Evolutionary conservation across 108 stramenopile species (phyloP).

Genomic region (Pelagomonas calceolata): DNA sequence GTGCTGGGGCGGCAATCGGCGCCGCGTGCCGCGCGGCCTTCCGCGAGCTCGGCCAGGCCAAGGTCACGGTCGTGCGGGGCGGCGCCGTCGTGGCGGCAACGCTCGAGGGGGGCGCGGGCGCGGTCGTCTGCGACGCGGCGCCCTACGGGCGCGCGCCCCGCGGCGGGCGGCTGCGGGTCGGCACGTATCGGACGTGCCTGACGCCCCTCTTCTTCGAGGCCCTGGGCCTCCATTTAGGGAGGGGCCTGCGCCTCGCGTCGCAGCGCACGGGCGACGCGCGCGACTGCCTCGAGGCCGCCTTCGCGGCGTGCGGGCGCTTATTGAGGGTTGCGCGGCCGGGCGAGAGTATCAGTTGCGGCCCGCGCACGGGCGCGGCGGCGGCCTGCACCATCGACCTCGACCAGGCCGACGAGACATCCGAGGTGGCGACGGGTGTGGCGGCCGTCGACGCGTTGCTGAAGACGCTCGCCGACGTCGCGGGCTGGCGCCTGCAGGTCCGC

Average conservation of each 20-base stretch:
- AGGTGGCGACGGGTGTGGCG: too few species aligned
- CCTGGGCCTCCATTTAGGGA: slow-evolving; percentile 15
- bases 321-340: too few species aligned
- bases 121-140: slow-evolving; percentile 46
- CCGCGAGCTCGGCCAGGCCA: too few species aligned
- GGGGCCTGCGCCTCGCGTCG: slow-evolving; percentile 37
- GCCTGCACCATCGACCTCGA: too few species aligned
- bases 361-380: too few species aligned
- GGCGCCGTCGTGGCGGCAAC: slow-evolving; percentile 57
- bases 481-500: too few species aligned
- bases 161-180: slow-evolving; percentile 55
- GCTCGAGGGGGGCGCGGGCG: slow-evolving; percentile 54
- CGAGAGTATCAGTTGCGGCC: too few species aligned
- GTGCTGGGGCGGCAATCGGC: slow-evolving; percentile 51
- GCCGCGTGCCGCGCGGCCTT: slow-evolving; percentile 13
- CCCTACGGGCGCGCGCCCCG: slow-evolving; percentile 60
- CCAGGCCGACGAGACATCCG: too few species aligned
- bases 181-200: slow-evolving; percentile 12
- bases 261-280: slow-evolving; percentile 66
- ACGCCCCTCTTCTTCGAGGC: neutral
- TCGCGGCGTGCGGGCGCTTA: slow-evolving; percentile 3
- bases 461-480: too few species aligned
- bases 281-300: slow-evolving; percentile 58
- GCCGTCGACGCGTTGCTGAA: too few species aligned
- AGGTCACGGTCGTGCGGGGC: neutral